Evolutionary conservation across 352 stramenopile genomes (phyloP).

Genomic region (Globisporangium lucens): DNA sequence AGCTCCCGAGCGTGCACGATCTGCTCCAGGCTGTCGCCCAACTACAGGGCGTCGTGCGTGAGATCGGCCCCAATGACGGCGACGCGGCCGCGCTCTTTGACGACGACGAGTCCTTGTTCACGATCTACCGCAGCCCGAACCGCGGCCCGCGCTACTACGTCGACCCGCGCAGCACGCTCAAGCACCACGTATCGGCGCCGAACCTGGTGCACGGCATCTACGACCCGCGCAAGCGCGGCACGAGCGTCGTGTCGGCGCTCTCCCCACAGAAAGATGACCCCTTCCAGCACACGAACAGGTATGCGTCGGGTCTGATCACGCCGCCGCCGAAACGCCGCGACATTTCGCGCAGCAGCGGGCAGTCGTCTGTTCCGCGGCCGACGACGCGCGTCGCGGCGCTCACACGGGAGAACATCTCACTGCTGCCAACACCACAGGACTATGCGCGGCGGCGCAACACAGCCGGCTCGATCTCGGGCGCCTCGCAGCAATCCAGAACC

Average conservation of each 20-base stretch:
- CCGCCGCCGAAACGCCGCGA: constrained; percentile 24
- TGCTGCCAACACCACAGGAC: constrained; percentile 48
- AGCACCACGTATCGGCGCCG: constrained; percentile 7
- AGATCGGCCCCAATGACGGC: constrained; percentile 24
- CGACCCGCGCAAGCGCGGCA: constrained; percentile 14
- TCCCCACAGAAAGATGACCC: constrained; percentile 13
- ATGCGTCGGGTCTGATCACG: constrained; percentile 29
- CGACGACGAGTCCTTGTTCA: constrained; percentile 25
- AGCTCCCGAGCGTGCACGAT: constrained; percentile 49
- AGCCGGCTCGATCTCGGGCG: constrained; percentile 54
- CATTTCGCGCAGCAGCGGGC: constrained; percentile 10
- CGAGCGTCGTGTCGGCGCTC: constrained; percentile 11
- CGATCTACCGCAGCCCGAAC: constrained; percentile 26
- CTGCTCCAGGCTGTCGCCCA: constrained; percentile 48
- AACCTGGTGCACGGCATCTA: constrained; percentile 19
- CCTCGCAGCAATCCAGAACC: constrained; percentile 66
- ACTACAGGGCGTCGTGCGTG: constrained; percentile 46
- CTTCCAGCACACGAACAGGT: constrained; percentile 11
- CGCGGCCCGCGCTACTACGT: constrained; percentile 19
- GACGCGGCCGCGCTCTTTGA: constrained; percentile 15
- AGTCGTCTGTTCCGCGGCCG: constrained; percentile 27
- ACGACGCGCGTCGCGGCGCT: constrained; percentile 58
- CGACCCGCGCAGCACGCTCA: constrained; percentile 10
- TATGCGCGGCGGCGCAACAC: constrained; percentile 25
- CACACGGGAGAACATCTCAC: constrained; percentile 78